Evolutionary conservation across 2,329 filamentous ascomycete species (phyloP).

Genomic region (Didymella keratinophila): DNA sequence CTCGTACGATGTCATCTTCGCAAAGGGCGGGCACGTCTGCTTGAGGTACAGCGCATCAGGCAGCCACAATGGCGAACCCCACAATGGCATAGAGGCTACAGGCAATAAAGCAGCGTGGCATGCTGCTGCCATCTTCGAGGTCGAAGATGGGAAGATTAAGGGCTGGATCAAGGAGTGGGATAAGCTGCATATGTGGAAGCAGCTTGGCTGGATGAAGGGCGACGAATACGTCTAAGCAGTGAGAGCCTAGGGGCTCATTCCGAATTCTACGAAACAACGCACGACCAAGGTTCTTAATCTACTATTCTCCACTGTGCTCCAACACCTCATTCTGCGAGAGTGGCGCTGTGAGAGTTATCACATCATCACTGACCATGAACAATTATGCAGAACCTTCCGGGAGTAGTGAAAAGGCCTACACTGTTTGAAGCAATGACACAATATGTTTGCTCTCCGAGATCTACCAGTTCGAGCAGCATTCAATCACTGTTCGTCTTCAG

Average conservation of each 20-base stretch:
- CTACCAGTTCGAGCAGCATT: too few relatives aligned
- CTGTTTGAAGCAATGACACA: too few relatives aligned
- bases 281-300: too few relatives aligned
- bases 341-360: too few relatives aligned
- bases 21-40: conserved; percentile 48
- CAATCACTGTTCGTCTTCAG: too few relatives aligned
- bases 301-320: too few relatives aligned
- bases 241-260: not conserved
- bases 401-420: too few relatives aligned
- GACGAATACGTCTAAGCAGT: conserved; percentile 9
- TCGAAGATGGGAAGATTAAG: conserved; percentile 47
- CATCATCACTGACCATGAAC: too few relatives aligned
- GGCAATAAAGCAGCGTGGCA: conserved; percentile 47
- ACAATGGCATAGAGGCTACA: conserved; percentile 48
- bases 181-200: conserved; percentile 30
- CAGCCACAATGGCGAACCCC: conserved; percentile 46
- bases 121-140: conserved; percentile 52
- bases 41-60: conserved; percentile 50
- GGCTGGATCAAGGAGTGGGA: conserved; percentile 53
- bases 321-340: too few relatives aligned
- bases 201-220: conserved; percentile 27
- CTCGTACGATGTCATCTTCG: conserved; percentile 48
- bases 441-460: too few relatives aligned
- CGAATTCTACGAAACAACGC: not conserved
- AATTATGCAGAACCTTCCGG: too few relatives aligned